Conservation (phyloP, 2,329 filamentous ascomycete species). For the Thelonectria discophora region DNA sequence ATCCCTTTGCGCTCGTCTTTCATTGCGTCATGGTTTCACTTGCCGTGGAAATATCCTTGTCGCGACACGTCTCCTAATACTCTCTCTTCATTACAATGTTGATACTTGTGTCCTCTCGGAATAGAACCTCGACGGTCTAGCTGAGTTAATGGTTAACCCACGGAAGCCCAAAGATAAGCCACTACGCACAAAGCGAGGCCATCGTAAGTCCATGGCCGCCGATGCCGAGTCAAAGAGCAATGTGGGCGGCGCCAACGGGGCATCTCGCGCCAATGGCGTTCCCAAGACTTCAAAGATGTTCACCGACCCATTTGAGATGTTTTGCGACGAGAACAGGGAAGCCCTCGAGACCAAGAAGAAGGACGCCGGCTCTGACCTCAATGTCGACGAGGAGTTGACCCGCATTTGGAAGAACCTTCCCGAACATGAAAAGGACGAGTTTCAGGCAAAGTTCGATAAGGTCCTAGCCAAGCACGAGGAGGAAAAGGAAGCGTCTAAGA, state of each 20-base stretch:
- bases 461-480: constrained; percentile 38
- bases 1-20: constrained; percentile 13
- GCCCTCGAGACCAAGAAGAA: constrained; percentile 56
- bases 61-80: constrained; percentile 28
- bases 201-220: constrained; percentile 66
- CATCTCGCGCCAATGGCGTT: constrained; percentile 60
- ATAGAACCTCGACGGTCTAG: constrained; percentile 47
- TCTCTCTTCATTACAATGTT: constrained; percentile 42
- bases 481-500: constrained; percentile 37
- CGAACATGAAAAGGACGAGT: constrained; percentile 59
- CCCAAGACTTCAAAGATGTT: constrained; percentile 54
- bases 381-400: constrained; percentile 64
- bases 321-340: constrained; percentile 60
- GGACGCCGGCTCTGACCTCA: constrained; percentile 45
- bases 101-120: constrained; percentile 46
- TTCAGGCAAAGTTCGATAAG: constrained; percentile 49
- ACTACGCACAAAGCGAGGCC: constrained; percentile 76
- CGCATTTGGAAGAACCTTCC: constrained; percentile 64
- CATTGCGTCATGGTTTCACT: not conserved
- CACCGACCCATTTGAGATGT: constrained; percentile 63
- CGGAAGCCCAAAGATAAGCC: constrained; percentile 80
- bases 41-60: constrained; percentile 31
- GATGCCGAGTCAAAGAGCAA: constrained; percentile 54
- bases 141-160: constrained; percentile 49
- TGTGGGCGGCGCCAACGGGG: constrained; percentile 54